phyloP scores from a whole-genome alignment of 2,329 filamentous ascomycete genomes.

The Aspergillus udagawae region DNA sequence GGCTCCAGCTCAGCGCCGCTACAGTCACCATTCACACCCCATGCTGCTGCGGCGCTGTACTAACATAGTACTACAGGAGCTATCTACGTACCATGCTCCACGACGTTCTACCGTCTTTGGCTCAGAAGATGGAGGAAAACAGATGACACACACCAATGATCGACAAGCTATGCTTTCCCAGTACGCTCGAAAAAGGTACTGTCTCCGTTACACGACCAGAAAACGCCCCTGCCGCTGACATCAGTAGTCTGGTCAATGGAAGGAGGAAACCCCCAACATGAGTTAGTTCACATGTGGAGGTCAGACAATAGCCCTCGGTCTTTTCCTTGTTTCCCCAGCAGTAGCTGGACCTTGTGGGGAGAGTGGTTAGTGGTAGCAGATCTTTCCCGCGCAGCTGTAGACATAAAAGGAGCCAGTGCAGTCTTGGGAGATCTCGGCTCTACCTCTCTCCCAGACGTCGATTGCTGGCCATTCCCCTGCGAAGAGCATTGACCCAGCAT shows the following conservation, averaged over 20 bases:
- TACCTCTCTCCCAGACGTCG: constrained; percentile 8
- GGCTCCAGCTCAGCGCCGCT: constrained; percentile 2
- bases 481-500: constrained; percentile 14
- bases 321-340: constrained; percentile 1
- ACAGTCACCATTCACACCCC: too few relatives aligned
- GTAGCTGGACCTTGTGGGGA: constrained; percentile 8
- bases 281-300: constrained; percentile 19
- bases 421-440: constrained; percentile 7
- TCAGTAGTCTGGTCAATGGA: constrained; percentile 8
- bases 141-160: constrained; percentile 3
- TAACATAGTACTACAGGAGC: too few relatives aligned
- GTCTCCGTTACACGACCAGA: constrained; percentile 5
- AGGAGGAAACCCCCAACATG: neutral
- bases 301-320: constrained; percentile 10
- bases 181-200: constrained; percentile 11
- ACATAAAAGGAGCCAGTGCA: constrained; percentile 14
- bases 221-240: constrained; percentile 5
- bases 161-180: constrained; percentile 4
- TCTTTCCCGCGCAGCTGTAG: constrained; percentile 4
- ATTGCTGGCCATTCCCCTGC: constrained; percentile 14
- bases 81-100: too few relatives aligned
- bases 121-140: neutral
- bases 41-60: too few relatives aligned
- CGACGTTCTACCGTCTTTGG: neutral
- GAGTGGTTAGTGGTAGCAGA: constrained; percentile 1